Conservation (phyloP, 164 flowering plant genomes). For the Dillenia suffruticosa region DNA sequence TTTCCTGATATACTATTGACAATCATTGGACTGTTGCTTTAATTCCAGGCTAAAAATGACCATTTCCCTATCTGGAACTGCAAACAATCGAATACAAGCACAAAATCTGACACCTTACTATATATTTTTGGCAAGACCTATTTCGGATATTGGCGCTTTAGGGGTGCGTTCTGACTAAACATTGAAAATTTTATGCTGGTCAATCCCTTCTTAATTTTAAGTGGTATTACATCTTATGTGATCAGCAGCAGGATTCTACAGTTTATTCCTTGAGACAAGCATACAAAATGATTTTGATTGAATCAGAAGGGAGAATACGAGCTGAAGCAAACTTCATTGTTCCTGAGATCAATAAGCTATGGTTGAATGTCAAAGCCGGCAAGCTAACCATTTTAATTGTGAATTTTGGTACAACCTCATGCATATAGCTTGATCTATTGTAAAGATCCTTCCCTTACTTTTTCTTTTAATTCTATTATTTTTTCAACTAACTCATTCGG, state of each 20-base stretch:
- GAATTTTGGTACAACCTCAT: slow-evolving; percentile 16
- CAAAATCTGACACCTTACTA: slow-evolving; percentile 44
- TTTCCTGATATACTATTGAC: too few relatives aligned
- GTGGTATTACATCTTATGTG: too few relatives aligned
- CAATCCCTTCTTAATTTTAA: too few relatives aligned
- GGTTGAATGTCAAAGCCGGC: slow-evolving; percentile 16
- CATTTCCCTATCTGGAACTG: slow-evolving; percentile 34
- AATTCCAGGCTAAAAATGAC: slow-evolving; percentile 50
- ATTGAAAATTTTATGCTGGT: too few relatives aligned
- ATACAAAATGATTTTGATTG: slow-evolving; percentile 4
- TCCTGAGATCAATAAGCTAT: slow-evolving; percentile 23
- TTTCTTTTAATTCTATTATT: too few relatives aligned
- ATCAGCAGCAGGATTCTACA: slow-evolving; percentile 19
- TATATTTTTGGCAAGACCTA: slow-evolving; percentile 44
- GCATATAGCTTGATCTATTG: too few relatives aligned
- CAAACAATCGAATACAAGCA: slow-evolving; percentile 22
- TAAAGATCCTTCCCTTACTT: too few relatives aligned
- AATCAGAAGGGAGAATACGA: slow-evolving; percentile 8
- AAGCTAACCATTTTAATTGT: slow-evolving; percentile 20
- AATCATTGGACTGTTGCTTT: too few relatives aligned
- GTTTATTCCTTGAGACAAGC: slow-evolving; percentile 23
- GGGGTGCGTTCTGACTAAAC: slow-evolving; percentile 28
- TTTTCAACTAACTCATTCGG: too few relatives aligned
- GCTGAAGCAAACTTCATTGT: slow-evolving; percentile 19
- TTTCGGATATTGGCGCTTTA: slow-evolving; percentile 22